Percentiles rank a stretch among this genome's conserved stretches.
Conservation (phyloP, 2,329 filamentous ascomycete genomes). For the Phymatotrichopsis omnivora region DNA sequence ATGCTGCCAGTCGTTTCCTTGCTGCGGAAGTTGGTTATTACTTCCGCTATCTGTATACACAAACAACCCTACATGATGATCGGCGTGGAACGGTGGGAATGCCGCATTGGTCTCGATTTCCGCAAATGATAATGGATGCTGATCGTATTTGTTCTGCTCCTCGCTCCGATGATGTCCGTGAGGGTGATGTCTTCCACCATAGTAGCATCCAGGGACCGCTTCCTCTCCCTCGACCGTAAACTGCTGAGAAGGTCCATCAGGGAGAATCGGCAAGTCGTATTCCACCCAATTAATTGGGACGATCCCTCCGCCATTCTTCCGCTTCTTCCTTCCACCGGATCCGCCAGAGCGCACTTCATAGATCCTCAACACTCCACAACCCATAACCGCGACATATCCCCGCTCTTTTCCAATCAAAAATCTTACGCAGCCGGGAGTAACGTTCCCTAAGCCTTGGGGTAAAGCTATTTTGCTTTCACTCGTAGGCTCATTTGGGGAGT, state of each 20-base stretch:
- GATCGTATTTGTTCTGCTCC: slow-evolving; percentile 36
- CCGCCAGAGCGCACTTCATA: slow-evolving; percentile 34
- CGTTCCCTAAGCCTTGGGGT: slow-evolving; percentile 34
- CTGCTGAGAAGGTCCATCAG: slow-evolving; percentile 24
- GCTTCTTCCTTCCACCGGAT: slow-evolving; percentile 27
- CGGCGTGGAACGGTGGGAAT: slow-evolving; percentile 92
- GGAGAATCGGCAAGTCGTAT: slow-evolving; percentile 30
- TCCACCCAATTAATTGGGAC: slow-evolving; percentile 29
- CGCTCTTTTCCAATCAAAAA: slow-evolving; percentile 40
- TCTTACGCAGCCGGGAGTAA: slow-evolving; percentile 37
- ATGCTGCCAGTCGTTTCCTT: slow-evolving; percentile 31
- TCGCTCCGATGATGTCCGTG: slow-evolving; percentile 36
- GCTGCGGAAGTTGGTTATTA: slow-evolving; percentile 30
- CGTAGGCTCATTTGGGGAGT: slow-evolving; percentile 38
- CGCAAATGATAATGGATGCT: slow-evolving; percentile 57
- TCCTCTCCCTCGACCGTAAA: slow-evolving; percentile 24
- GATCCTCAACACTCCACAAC: slow-evolving; percentile 39
- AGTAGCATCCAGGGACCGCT: slow-evolving; percentile 26
- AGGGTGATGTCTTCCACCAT: slow-evolving; percentile 19
- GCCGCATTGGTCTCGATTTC: slow-evolving; percentile 94
- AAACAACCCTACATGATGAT: slow-evolving; percentile 69
- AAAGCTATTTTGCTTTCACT: slow-evolving; percentile 43
- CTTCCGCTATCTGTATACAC: slow-evolving; percentile 43
- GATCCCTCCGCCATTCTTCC: slow-evolving; percentile 31
- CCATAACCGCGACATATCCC: slow-evolving; percentile 39